Evolutionary conservation across 805 yeast genomes (phyloP).

Genomic region (Teunomyces barrocoloradensis): DNA sequence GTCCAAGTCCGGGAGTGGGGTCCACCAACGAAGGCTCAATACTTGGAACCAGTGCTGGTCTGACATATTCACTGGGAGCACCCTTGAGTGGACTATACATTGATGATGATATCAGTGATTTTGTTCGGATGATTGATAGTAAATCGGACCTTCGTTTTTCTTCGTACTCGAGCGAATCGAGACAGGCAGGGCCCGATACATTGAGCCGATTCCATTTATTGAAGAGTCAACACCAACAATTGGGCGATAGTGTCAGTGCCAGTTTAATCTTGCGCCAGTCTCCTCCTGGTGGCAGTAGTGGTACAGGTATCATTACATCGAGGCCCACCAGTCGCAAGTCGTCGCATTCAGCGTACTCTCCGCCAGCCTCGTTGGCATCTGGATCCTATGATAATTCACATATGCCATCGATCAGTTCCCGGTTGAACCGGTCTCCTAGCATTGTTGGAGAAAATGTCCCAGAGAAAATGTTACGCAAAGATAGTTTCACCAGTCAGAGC

Average conservation of each 20-base stretch:
- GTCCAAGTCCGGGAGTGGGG: conserved; percentile 20
- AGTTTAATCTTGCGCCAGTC: conserved; percentile 39
- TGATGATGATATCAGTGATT: conserved; percentile 65
- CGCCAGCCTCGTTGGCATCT: conserved; percentile 21
- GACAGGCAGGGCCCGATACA: conserved; percentile 33
- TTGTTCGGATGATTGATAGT: conserved; percentile 68
- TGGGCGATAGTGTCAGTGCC: conserved; percentile 55
- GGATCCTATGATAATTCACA: conserved; percentile 27
- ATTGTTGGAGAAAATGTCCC: not conserved
- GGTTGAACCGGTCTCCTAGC: conserved; percentile 21
- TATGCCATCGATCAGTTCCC: conserved; percentile 33
- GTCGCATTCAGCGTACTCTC: conserved; percentile 29
- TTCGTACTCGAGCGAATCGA: conserved; percentile 11
- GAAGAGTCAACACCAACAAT: conserved; percentile 51
- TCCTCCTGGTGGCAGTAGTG: conserved; percentile 2
- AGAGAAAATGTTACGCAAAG: conserved; percentile 3
- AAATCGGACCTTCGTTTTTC: conserved; percentile 49
- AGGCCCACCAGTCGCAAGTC: conserved; percentile 27
- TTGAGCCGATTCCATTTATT: conserved; percentile 51
- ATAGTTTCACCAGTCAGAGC: conserved; percentile 5
- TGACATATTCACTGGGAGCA: conserved; percentile 29
- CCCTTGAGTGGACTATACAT: conserved; percentile 44
- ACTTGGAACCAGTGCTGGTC: conserved; percentile 36
- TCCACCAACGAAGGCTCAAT: conserved; percentile 17
- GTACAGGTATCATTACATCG: conserved; percentile 13